These are phyloP conservation scores for Jamesozyma gamospora DNA, from an alignment of 805 yeast genomes.

Conservation along the genomic window DNA sequence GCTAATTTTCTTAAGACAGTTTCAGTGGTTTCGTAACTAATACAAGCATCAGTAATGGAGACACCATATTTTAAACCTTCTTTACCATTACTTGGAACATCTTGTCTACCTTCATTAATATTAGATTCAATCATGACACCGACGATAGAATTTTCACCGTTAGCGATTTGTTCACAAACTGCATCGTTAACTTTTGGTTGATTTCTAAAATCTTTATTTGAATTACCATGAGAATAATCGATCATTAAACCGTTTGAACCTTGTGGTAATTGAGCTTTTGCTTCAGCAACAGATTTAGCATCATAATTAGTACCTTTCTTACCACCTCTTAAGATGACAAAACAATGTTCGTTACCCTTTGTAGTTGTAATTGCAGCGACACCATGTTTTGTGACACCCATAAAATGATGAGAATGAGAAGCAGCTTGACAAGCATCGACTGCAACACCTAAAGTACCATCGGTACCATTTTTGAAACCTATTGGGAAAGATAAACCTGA, in stretches of 20 bases:
- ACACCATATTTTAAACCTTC: conserved; percentile 79
- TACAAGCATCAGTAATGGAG: conserved; percentile 95
- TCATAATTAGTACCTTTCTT: conserved; percentile 90
- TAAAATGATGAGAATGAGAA: conserved; percentile 82
- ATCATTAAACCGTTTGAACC: conserved; percentile 60
- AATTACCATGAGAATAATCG: conserved; percentile 97
- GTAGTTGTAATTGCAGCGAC: conserved; percentile 94
- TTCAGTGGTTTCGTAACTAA: conserved; percentile 82
- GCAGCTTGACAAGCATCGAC: conserved; percentile 92
- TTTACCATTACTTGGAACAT: conserved; percentile 54
- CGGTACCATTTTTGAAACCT: conserved; percentile 98
- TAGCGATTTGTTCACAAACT: conserved; percentile 72
- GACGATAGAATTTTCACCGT: conserved; percentile 70
- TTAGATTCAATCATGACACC: conserved; percentile 96
- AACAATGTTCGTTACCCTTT: conserved; percentile 89
- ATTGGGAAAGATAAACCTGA: conserved; percentile 98
- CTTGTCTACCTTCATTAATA: conserved; percentile 85
- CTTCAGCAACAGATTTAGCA: conserved; percentile 61
- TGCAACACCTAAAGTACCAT: conserved; percentile 87
- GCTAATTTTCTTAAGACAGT: conserved; percentile 70
- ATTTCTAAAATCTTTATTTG: conserved; percentile 85
- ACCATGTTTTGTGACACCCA: conserved; percentile 97
- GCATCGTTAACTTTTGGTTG: conserved; percentile 85
- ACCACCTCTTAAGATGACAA: conserved; percentile 94
- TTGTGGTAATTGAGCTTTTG: conserved; percentile 50